Evolutionary conservation across 2,329 filamentous ascomycete species (phyloP).

Genomic region (Ophiostoma perfectum): DNA sequence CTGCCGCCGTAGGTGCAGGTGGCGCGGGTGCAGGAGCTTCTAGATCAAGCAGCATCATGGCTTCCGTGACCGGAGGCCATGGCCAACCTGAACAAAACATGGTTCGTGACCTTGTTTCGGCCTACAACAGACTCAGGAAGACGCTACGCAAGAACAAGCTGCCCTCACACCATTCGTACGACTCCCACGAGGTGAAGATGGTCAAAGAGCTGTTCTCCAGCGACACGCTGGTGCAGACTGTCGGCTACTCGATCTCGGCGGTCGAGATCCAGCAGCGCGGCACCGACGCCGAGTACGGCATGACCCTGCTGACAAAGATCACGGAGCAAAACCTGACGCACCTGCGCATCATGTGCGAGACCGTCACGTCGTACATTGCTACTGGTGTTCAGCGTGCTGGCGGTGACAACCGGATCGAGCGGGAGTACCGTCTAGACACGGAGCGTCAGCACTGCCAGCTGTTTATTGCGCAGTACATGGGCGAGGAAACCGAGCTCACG

Average conservation of each 20-base stretch:
- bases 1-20: neutral
- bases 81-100: conserved; percentile 29
- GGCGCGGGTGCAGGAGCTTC: conserved; percentile 11
- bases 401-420: conserved; percentile 55
- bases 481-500: conserved; percentile 38
- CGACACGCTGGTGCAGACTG: conserved; percentile 58
- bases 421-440: conserved; percentile 63
- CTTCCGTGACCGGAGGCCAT: conserved; percentile 1
- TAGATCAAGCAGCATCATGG: neutral
- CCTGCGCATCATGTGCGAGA: conserved; percentile 82
- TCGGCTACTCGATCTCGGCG: conserved; percentile 81
- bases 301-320: conserved; percentile 75
- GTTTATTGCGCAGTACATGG: conserved; percentile 57
- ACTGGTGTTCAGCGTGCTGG: conserved; percentile 63
- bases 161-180: conserved; percentile 33
- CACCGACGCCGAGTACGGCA: conserved; percentile 64
- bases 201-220: conserved; percentile 46
- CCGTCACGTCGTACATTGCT: conserved; percentile 75
- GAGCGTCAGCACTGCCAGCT: conserved; percentile 70
- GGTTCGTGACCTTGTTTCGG: conserved; percentile 51
- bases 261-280: conserved; percentile 91
- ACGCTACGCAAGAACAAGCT: conserved; percentile 54
- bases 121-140: conserved; percentile 56
- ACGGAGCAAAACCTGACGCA: conserved; percentile 80
- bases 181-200: conserved; percentile 26